Conservation (phyloP, 2,329 filamentous ascomycete species). For the Myriangium duriaei region DNA sequence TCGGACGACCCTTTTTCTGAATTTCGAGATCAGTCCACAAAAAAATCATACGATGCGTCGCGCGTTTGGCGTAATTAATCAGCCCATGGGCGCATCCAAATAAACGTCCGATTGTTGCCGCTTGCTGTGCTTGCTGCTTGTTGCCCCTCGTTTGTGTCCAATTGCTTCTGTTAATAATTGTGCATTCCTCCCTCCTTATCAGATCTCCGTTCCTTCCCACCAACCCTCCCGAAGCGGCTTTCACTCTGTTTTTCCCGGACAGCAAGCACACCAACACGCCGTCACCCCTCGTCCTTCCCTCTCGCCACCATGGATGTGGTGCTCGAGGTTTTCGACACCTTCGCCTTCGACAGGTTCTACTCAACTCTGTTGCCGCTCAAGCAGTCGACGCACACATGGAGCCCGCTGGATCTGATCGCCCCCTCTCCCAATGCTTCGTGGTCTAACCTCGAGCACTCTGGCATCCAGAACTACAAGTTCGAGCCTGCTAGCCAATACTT, state of each 20-base stretch:
- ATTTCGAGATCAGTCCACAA: too few relatives aligned
- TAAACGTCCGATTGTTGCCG: not conserved
- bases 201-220: not conserved
- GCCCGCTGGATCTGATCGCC: conserved; percentile 34
- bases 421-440: conserved; percentile 46
- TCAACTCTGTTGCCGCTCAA: conserved; percentile 52
- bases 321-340: conserved; percentile 73
- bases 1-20: too few relatives aligned
- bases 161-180: not conserved
- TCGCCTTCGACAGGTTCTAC: conserved; percentile 68
- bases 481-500: conserved; percentile 61
- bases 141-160: not conserved
- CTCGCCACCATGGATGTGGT: conserved; percentile 70
- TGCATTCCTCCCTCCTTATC: not conserved
- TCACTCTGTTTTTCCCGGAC: too few relatives aligned
- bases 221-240: too few relatives aligned
- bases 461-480: conserved; percentile 44
- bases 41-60: conserved; percentile 9
- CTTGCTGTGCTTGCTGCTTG: not conserved
- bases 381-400: conserved; percentile 41
- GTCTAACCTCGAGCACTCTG: conserved; percentile 33
- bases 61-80: conserved; percentile 7
- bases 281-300: conserved; percentile 7
- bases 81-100: conserved; percentile 1
- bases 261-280: too few relatives aligned